These are phyloP conservation scores for Eimeria mitis DNA, from an alignment of 169 alveolate genomes.

Conservation along the genomic window DNA sequence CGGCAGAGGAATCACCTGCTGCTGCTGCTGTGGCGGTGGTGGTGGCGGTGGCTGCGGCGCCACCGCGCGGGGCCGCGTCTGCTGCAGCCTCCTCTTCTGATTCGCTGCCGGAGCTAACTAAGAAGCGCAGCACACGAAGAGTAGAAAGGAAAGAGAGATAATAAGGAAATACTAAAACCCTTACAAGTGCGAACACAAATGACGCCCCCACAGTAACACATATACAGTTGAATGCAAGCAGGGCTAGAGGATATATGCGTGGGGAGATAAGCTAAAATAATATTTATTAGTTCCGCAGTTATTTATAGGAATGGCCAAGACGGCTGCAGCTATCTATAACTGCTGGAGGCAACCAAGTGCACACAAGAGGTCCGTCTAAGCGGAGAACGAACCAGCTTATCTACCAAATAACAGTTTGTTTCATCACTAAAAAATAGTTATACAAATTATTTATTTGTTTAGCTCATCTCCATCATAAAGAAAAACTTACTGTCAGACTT, in stretches of 20 bases:
- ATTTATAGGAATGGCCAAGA: too few species aligned
- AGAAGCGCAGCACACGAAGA: not conserved
- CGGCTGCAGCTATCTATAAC: too few species aligned
- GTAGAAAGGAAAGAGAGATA: not conserved
- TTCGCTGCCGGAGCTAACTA: conserved; percentile 49
- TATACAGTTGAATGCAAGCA: too few species aligned
- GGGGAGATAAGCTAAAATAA: too few species aligned
- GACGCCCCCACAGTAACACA: too few species aligned
- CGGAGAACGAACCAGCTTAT: not conserved
- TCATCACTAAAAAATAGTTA: too few species aligned
- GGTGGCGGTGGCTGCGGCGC: not conserved
- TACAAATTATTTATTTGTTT: too few species aligned
- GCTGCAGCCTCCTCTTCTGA: conserved; percentile 26
- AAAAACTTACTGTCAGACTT: conserved; percentile 33
- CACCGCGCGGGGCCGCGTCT: conserved; percentile 1
- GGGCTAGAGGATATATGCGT: too few species aligned
- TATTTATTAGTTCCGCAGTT: too few species aligned
- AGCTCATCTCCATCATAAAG: not conserved
- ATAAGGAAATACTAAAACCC: not conserved
- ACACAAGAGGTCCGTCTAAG: too few species aligned
- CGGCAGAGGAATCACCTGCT: not conserved
- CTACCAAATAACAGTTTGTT: not conserved
- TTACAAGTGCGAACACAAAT: too few species aligned
- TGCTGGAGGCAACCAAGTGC: too few species aligned
- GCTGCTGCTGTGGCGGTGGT: not conserved